Evolutionary conservation across 2,329 filamentous ascomycete genomes (phyloP), one percentile per base, ranked within the genome.

Genomic region (Talaromyces funiculosus): DNA sequence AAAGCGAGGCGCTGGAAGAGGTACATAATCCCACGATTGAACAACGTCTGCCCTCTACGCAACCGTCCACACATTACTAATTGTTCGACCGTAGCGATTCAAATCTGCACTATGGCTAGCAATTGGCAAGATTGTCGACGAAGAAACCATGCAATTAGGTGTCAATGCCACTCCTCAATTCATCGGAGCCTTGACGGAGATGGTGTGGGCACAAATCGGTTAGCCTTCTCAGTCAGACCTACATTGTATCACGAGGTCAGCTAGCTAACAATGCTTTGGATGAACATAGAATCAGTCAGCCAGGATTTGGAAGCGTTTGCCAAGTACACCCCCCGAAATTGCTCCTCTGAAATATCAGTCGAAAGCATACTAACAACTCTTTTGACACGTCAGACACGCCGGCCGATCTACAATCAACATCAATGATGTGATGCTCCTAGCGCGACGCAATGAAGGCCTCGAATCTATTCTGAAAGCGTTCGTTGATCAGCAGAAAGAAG

Each of bases 101-200:
- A 95, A 95, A 80, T 86, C 89, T 37, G 89, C 90, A 14, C 84
- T 96, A 24, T 96, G 91, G 91, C 88, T 88, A 69, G 84, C 87
- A 24, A 84, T 96, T 62, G 90, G 90, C 66, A 89, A 91, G 72
- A 93, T 95, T 62, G 90, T 96, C 64, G 93, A 97, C 72, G 87
- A 93, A 65, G 89, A 96, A 71, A 88, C 86, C 18, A 78, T 91
- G 31, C 81, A 83, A 60, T 80, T 87, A 29, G 86, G 90, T 70
- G 83, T 90, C 64, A 97, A 96, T 74, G 90, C 92, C 6, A 96
- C 93, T 26, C 90, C 90, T 1, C 91, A 96, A 70, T 96, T 95
- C 73, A 95, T 95, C 66, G 91, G 88, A 8, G 85, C 89, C 0
- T 74, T 95, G 70, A 94, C 90, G 0, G 92, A 96, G 73, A 84